Conservation (phyloP, 805 yeast genomes). For the Yamadazyma nakazawae region DNA sequence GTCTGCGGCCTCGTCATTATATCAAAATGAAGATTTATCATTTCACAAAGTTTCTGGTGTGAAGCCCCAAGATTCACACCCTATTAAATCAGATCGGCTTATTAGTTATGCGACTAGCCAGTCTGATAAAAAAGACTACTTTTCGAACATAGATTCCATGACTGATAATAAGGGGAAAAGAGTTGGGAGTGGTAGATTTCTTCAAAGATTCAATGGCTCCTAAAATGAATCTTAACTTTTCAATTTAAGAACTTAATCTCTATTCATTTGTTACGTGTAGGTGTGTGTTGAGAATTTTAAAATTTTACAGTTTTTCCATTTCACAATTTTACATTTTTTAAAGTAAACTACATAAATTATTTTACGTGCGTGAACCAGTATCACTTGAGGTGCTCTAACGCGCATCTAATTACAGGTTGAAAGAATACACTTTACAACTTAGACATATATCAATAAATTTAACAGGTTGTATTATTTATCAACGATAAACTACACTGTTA, state of each 20-base stretch:
- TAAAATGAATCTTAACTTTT: neutral
- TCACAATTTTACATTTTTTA: neutral
- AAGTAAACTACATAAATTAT: neutral
- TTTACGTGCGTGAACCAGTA: neutral
- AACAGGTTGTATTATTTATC: conserved; percentile 1
- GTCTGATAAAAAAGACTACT: conserved; percentile 14
- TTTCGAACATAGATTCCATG: conserved; percentile 7
- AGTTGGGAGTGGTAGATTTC: conserved; percentile 8
- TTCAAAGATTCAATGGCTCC: conserved; percentile 10
- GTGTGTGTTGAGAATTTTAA: no score
- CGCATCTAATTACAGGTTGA: conserved; percentile 7
- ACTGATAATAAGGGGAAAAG: conserved; percentile 5
- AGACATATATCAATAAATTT: conserved; percentile 1
- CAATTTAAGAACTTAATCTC: no score
- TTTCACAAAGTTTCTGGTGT: neutral
- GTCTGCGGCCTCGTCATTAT: conserved; percentile 13
- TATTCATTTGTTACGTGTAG: no score
- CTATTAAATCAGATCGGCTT: conserved; percentile 11
- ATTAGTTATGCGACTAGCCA: conserved; percentile 11
- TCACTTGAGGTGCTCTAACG: neutral
- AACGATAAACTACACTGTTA: neutral
- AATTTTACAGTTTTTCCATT: no score
- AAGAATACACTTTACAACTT: conserved; percentile 3
- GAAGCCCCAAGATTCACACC: neutral
- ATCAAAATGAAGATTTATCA: conserved; percentile 7